Evolutionary conservation across 495 filamentous ascomycete species (phyloP), one percentile per base, ranked within the genome.

Genomic region (Niebla homalea): DNA sequence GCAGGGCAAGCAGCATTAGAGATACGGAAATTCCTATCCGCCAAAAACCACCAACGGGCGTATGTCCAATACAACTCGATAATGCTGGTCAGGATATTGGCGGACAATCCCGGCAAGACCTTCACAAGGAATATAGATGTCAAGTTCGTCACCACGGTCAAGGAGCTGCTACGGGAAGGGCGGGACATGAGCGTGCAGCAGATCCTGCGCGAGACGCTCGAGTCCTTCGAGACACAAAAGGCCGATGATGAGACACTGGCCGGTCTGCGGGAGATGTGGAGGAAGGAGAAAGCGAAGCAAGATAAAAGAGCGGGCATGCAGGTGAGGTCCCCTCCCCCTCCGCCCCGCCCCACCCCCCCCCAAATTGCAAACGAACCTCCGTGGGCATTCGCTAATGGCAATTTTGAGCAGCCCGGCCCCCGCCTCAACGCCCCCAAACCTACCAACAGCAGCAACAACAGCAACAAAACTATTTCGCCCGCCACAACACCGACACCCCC

Each of bases 11-110:
- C 84, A 49, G 85, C 87, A 39, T 61, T 73, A 49, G 69, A 80
- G 49, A 85, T 97, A 60, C 83, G 86, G 60, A 90, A 88, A 60
- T 87, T 83, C 60, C 72, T 98, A 38, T 72, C 77, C 36, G 77
- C 74, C 37, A 83, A 89, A 41, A 75, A 82, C 62, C 70, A 64
- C 54, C 63, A 68, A 22, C 69, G 72, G 29, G 78, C 81, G 18
- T 76, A 84, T 51, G 77, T 80, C 36, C 92, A 97, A 67, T 96
- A 94, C 72, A 96, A 97, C 69, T 83, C 85, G 46, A 83, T 97
- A 57, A 99, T 97, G 93, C 74, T 99, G 44, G 76, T 89, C 49
- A 82, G 92, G 37, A 99, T 99, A 60, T 71, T 99, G 32, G 71
- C 76, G 49, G 89, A 97, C 62, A 96, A 99, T 64, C 92, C 92